phyloP scores from a whole-genome alignment of 345 rosid species.

The Lagerstroemia speciosa region DNA sequence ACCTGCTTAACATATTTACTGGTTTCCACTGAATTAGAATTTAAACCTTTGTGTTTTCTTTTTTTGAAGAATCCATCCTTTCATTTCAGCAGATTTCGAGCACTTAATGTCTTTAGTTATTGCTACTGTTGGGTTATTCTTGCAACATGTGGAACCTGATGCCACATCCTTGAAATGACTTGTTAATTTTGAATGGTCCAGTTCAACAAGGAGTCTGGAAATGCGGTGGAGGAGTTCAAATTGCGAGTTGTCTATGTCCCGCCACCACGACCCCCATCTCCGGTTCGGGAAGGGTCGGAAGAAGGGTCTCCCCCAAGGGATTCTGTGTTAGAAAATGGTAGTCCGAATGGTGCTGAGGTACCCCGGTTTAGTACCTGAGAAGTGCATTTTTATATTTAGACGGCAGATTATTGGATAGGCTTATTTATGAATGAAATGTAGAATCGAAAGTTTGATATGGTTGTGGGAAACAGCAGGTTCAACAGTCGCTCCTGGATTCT shows the following conservation, averaged over 20 bases:
- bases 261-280: conserved; percentile 74
- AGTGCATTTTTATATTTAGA: neutral
- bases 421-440: neutral
- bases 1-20: neutral
- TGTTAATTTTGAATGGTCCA: conserved; percentile 13
- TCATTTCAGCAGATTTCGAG: neutral
- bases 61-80: neutral
- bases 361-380: conserved; percentile 27
- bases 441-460: neutral
- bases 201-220: conserved; percentile 74
- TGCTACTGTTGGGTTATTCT: neutral
- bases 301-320: conserved; percentile 68
- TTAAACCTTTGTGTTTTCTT: too few relatives aligned
- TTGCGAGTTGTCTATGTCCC: conserved; percentile 63
- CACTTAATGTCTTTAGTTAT: neutral
- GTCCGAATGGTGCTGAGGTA: conserved; percentile 38
- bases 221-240: conserved; percentile 63
- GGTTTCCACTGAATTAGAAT: neutral
- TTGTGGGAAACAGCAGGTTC: conserved; percentile 1
- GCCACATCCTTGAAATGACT: conserved; percentile 2
- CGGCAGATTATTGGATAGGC: neutral
- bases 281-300: conserved; percentile 68
- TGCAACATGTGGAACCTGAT: neutral
- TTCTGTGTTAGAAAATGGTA: conserved; percentile 50
- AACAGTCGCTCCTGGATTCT: neutral